Evolutionary conservation across 2,329 filamentous ascomycete genomes (phyloP), one percentile per base, ranked within the genome.

Genomic region (Capronia epimyces): DNA sequence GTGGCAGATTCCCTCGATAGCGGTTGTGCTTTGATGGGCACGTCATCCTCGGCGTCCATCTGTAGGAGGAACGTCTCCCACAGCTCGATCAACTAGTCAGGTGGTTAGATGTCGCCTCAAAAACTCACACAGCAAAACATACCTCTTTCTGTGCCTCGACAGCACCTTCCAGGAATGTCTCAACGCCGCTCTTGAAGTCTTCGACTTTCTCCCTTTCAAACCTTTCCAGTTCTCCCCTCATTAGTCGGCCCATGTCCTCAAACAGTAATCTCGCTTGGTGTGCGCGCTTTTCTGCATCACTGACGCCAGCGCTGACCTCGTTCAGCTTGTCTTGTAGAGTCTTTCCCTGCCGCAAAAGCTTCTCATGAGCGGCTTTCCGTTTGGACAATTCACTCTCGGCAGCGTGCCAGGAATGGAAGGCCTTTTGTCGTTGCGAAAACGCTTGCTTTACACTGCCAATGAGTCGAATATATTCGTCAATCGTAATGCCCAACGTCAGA

Each of bases 101-200:
- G 77, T 5, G 3, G 46, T 58, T 42, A 60, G 55, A n/a, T 37
- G 3, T 47, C 10, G 3, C 25, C 37, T 39, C 20, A 8, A 16
- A 3, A 9, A 15, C n/a, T 13, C 4, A 18, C 20, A 13, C n/a
- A 15, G 39, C 41, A 46, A 18, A 36, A 70, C 80, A 69, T 67
- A 93, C 91, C 84, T 98, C 93, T 72, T 98, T 98, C 73, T 98
- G 93, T 49, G 91, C 93, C 71, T 98, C 93, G 3, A 98, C 89
- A 2, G 93, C 89, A 64, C 93, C 90, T 74, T 98, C 93, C 62
- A 98, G 71, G 71, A 95, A 98, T 1, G 93, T 98, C 74, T 98
- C 93, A 1, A 98, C 90, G 0, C 90, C 91, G 56, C 87, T 93
- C 76, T 98, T 98, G 70, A 98, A 98, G 67, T 98, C 93, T 67